Base-by-base conservation (phyloP, 2,329 filamentous ascomycete species). In the Trichoderma arundinaceum region DNA sequence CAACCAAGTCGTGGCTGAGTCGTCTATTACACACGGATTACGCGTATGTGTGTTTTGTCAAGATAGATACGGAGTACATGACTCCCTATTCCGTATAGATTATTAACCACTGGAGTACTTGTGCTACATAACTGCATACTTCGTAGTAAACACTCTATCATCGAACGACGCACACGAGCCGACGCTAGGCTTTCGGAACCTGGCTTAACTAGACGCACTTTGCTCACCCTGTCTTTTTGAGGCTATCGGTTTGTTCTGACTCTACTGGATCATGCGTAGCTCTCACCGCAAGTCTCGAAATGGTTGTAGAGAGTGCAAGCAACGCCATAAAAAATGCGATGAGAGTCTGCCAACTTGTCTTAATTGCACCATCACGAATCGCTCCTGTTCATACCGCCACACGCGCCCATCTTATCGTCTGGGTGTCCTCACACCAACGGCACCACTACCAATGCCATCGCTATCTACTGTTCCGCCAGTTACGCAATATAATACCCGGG, bases 261-360 rank as follows among this genome's bases (percentile, higher is more conserved):
- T 17, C 48, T 1, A 4, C 28, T n/a, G 5, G 13, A 51, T 9
- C 46, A 65, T 65, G 52, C 69, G 69, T 10, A 68, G 69, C 12
- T 53, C 67, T 35, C 69, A 71, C 41, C 54, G 64, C 15, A 74
- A 74, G 54, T 73, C 72, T 15, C 67, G 72, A 15, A 71, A 70
- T 39, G 71, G 72, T 4, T 74, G 73, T 67, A 66, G 63, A 28
- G 68, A 69, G 35, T 74, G 72, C 68, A 74, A 74, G 61, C 54
- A 66, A 15, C 71, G 72, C 22, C 73, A 73, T 38, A 70, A 72
- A 38, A 74, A 73, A 61, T 77, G 75, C 69, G 76, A 78, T 65
- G 75, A 77, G 67, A 69, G 62, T 5, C 69, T 66, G 5, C 76
- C 75, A 1, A 53, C 64, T 0, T 78, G 76, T 60, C 66, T 66